These are phyloP conservation scores for Tetracladium maxilliforme DNA, from an alignment of 2,329 filamentous ascomycete genomes.

Conservation along the genomic window DNA sequence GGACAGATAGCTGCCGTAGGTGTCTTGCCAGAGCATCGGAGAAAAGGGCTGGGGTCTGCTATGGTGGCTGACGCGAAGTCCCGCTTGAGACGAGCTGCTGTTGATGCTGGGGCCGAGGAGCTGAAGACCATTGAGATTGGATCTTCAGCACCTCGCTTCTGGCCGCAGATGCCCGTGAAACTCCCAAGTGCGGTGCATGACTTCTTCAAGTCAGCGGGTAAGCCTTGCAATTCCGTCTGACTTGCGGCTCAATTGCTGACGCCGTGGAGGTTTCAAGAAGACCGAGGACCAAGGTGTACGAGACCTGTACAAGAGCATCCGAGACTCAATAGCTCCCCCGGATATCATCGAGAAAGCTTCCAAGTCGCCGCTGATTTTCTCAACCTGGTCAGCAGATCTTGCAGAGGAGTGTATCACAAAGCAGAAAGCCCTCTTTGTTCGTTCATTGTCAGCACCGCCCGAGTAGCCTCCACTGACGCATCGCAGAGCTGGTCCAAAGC, in stretches of 20 bases:
- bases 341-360: conserved; percentile 18
- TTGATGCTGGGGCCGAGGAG: conserved; percentile 9
- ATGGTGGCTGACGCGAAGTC: too few relatives aligned
- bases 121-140: conserved; percentile 11
- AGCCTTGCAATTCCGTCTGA: conserved; percentile 13
- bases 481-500: conserved; percentile 22
- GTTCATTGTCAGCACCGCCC: conserved; percentile 1
- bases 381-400: conserved; percentile 16
- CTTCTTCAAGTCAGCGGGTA: conserved; percentile 24
- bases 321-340: conserved; percentile 15
- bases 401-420: conserved; percentile 21
- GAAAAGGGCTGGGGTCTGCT: too few relatives aligned
- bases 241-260: conserved; percentile 5
- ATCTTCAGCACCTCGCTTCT: conserved; percentile 25
- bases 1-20: too few relatives aligned
- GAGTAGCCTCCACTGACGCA: neutral
- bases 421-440: conserved; percentile 18
- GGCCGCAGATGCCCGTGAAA: conserved; percentile 24
- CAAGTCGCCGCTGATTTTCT: conserved; percentile 19
- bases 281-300: conserved; percentile 10
- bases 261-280: conserved; percentile 9
- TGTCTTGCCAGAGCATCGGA: too few relatives aligned
- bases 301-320: conserved; percentile 24
- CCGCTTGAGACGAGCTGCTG: conserved; percentile 10
- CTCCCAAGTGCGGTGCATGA: conserved; percentile 16